Base-by-base conservation (phyloP, 208 protist species). In the Acanthamoeba triangularis region DNA sequence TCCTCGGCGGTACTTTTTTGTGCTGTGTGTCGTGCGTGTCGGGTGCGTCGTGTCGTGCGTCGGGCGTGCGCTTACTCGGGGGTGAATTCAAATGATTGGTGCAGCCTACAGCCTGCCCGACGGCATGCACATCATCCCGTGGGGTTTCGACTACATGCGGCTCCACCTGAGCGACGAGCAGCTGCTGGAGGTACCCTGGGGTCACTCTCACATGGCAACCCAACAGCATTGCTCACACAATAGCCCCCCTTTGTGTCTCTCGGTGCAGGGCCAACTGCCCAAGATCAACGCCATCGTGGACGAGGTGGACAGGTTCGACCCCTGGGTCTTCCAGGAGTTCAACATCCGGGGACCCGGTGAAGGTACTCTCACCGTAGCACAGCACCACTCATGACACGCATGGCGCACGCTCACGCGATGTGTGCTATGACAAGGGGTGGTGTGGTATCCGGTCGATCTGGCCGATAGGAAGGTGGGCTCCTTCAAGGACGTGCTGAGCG, bases 251-350 rank as follows among this genome's bases (percentile, higher is more conserved):
- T 85, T 13, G 16, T 54, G 47, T 25, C 52, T 13, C 0, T 13
- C 52, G 44, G 7, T 11, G 13, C 44, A 90, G 82, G 52, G 25
- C 11, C 54, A 90, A 90, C 82, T 82, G n/a, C 74, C 74, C 52
- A 90, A 44, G 44, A 90, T 91, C n/a, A 91, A 91, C 33, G 52
- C 85, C 16, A 91, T 91, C 30, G 85, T 91, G 35, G 30, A 49
- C 20, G 85, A 18, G 13, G 61, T 91, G 37, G 85, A 91, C 52
- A 1, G 63, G 47, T 28, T 74, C 37, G 85, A 91, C 20, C 85
- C 85, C 1, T 91, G 52, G 52, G 61, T 91, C 8, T 69, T 49
- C 35, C 85, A 91, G 41, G 16, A 44, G 20, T 91, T 91, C 85
- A 69, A 91, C 85, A 69, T 91, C 47, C 1, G 61, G 1, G 85